Conservation (phyloP, 805 yeast species). For the Lipomyces anomalus region DNA sequence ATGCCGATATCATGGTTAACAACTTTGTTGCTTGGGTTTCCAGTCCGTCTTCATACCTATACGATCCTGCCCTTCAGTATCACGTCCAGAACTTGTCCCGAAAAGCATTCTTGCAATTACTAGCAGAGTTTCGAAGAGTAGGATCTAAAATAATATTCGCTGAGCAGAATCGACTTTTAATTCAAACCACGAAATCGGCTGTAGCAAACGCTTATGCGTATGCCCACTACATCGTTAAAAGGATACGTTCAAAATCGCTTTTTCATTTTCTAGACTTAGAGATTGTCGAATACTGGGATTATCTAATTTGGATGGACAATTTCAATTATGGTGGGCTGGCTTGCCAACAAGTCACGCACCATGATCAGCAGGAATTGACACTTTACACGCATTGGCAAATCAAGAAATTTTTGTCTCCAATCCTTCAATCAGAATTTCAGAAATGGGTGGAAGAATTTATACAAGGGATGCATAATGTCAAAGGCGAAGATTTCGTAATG, state of each 20-base stretch:
- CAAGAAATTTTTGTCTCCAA: constrained; percentile 61
- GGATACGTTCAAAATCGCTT: constrained; percentile 72
- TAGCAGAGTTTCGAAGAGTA: constrained; percentile 69
- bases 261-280: constrained; percentile 75
- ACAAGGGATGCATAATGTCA: constrained; percentile 58
- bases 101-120: constrained; percentile 72
- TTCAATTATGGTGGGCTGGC: constrained; percentile 74
- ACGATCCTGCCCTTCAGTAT: constrained; percentile 72
- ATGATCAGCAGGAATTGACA: constrained; percentile 9
- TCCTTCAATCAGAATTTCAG: constrained; percentile 75
- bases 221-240: constrained; percentile 73
- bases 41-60: constrained; percentile 62
- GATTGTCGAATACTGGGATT: constrained; percentile 81
- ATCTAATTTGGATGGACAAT: constrained; percentile 92
- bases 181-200: constrained; percentile 67
- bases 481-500: constrained; percentile 33
- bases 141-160: constrained; percentile 81
- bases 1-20: constrained; percentile 80
- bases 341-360: constrained; percentile 35
- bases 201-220: constrained; percentile 89
- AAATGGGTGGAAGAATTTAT: constrained; percentile 79
- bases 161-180: constrained; percentile 63
- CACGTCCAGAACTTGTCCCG: constrained; percentile 83
- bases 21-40: constrained; percentile 83
- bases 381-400: constrained; percentile 75